These are phyloP conservation scores for Aspergillus tamarii DNA, from an alignment of 2,329 filamentous ascomycete species.

Conservation along the genomic window DNA sequence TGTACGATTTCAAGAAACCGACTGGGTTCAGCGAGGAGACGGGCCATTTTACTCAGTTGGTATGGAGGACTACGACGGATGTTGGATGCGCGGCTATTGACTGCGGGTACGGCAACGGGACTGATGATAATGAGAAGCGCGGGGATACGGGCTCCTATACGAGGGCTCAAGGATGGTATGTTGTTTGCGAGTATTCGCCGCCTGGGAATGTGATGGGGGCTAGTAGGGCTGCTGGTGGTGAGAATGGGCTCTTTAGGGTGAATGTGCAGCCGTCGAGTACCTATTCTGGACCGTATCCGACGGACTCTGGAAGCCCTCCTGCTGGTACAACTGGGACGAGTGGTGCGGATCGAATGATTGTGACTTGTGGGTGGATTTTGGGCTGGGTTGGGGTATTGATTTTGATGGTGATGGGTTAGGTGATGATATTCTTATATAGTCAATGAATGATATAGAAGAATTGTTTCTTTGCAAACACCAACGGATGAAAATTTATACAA, in stretches of 20 bases:
- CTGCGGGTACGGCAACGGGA: constrained; percentile 40
- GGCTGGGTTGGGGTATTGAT: constrained; percentile 3
- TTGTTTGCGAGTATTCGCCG: constrained; percentile 73
- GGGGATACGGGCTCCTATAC: constrained; percentile 6
- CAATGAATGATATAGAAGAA: not conserved
- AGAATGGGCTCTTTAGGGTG: constrained; percentile 34
- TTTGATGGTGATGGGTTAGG: constrained; percentile 9
- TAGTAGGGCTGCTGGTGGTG: constrained; percentile 19
- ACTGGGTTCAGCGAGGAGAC: constrained; percentile 62
- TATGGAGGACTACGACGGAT: constrained; percentile 66
- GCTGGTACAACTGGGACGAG: not conserved
- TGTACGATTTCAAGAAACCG: constrained; percentile 62
- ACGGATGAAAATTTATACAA: not conserved
- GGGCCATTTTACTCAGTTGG: constrained; percentile 74
- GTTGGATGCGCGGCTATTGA: constrained; percentile 59
- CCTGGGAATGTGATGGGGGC: constrained; percentile 61
- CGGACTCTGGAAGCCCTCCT: constrained; percentile 3
- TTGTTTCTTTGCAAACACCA: not conserved
- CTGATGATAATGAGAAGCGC: constrained; percentile 3
- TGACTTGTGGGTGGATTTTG: not conserved
- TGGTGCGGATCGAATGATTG: not conserved
- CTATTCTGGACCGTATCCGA: constrained; percentile 23
- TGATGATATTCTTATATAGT: not conserved
- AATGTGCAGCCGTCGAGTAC: constrained; percentile 32
- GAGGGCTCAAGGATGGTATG: constrained; percentile 60